Percentiles rank a stretch among this genome's conserved stretches.
Conservation (phyloP, 306 rosid species). For the Neltuma alba region DNA sequence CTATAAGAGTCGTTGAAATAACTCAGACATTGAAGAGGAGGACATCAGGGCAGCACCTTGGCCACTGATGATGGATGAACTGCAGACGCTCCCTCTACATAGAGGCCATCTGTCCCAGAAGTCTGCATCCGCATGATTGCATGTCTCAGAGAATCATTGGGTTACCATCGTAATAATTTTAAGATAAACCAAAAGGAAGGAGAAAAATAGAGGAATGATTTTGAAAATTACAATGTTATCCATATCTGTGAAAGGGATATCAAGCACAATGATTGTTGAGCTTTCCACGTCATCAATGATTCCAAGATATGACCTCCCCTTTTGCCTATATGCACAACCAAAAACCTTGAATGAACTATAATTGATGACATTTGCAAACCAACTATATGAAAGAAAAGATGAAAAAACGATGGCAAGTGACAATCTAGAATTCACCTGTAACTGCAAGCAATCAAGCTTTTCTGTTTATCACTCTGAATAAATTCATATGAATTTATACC, state of each 20-base stretch:
- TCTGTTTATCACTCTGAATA: constrained; percentile 45
- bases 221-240: constrained; percentile 67
- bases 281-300: constrained; percentile 66
- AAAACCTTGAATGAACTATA: constrained; percentile 18
- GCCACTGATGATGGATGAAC: constrained; percentile 79
- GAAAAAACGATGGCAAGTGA: neutral
- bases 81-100: constrained; percentile 90
- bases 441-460: constrained; percentile 72
- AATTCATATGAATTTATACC: constrained; percentile 85
- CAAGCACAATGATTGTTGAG: constrained; percentile 56
- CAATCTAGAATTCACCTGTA: constrained; percentile 64
- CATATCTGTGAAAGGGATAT: constrained; percentile 89
- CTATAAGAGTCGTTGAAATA: constrained; percentile 1
- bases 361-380: neutral
- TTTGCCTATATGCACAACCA: constrained; percentile 60
- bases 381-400: constrained; percentile 15
- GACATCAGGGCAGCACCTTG: constrained; percentile 50
- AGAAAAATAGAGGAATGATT: constrained; percentile 27
- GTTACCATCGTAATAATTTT: constrained; percentile 22
- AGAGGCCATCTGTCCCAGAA: constrained; percentile 57
- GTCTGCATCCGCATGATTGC: constrained; percentile 55
- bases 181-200: neutral
- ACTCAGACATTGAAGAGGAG: constrained; percentile 4
- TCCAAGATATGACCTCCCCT: constrained; percentile 86
- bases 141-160: constrained; percentile 16